Percentiles rank a stretch among this genome's conserved stretches.
Conservation (phyloP, 176 grass and related monocot species). For the Poa annua region DNA sequence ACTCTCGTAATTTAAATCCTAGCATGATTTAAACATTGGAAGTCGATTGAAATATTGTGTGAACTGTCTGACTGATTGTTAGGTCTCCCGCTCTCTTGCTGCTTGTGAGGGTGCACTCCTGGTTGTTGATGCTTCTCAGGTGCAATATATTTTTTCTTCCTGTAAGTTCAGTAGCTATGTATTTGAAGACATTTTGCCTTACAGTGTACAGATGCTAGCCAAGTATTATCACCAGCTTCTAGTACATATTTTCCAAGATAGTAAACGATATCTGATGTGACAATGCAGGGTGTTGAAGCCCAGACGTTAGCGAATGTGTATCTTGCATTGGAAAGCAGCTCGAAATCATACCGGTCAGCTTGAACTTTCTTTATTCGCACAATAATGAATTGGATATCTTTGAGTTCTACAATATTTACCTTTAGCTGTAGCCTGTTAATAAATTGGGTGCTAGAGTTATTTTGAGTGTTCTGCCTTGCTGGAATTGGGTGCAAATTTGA, state of each 20-base stretch:
- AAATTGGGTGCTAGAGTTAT: slow-evolving; percentile 35
- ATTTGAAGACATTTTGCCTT: slow-evolving; percentile 35
- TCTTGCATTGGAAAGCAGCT: slow-evolving; percentile 94
- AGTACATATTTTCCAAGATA: slow-evolving; percentile 7
- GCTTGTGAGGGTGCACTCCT: slow-evolving; percentile 98
- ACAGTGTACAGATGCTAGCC: slow-evolving; percentile 24
- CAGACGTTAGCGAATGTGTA: slow-evolving; percentile 97
- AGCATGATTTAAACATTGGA: slow-evolving; percentile 8
- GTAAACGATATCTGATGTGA: slow-evolving; percentile 41
- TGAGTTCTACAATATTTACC: background rate
- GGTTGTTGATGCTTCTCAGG: slow-evolving; percentile 98
- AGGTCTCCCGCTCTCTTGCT: slow-evolving; percentile 98
- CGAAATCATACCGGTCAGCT: slow-evolving; percentile 91
- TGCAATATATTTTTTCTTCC: slow-evolving; percentile 72
- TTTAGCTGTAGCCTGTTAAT: background rate
- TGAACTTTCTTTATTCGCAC: slow-evolving; percentile 1
- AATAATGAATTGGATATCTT: background rate
- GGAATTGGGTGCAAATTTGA: slow-evolving; percentile 20
- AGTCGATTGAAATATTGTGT: slow-evolving; percentile 39
- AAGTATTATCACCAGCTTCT: slow-evolving; percentile 37
- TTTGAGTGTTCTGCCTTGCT: slow-evolving; percentile 25
- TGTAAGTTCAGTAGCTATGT: slow-evolving; percentile 58
- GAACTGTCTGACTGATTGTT: slow-evolving; percentile 42
- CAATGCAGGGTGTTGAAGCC: slow-evolving; percentile 96
- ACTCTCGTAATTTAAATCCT: background rate